These are phyloP conservation scores for Clonostachys rosea DNA, from an alignment of 2,329 filamentous ascomycete species.

Conservation along the genomic window DNA sequence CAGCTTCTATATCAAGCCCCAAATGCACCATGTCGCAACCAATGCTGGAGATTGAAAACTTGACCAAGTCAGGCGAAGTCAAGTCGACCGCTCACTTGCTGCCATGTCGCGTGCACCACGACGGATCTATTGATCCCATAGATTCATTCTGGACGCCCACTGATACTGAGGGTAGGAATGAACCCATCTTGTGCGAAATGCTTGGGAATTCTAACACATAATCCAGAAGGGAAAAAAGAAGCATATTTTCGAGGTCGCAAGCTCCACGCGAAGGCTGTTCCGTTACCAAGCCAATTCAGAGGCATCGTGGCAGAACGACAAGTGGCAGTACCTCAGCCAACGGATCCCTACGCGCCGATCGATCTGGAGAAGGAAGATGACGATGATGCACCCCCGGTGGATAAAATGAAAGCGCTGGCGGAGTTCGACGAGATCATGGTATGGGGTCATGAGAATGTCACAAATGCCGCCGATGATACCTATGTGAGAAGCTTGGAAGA, in stretches of 20 bases:
- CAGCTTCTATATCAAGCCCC: no score
- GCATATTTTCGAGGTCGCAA: conserved; percentile 79
- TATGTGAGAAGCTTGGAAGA: conserved; percentile 75
- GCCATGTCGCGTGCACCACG: conserved; percentile 75
- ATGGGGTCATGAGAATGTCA: conserved; percentile 75
- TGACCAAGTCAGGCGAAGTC: conserved; percentile 5
- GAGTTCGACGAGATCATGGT: conserved; percentile 72
- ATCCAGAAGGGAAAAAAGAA: conserved; percentile 43
- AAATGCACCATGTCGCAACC: conserved; percentile 28
- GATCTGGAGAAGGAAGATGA: conserved; percentile 34
- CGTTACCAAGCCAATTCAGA: conserved; percentile 67
- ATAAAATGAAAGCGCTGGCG: conserved; percentile 57
- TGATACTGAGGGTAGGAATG: conserved; percentile 22
- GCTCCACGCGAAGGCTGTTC: conserved; percentile 62
- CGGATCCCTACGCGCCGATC: neutral
- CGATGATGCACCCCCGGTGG: conserved; percentile 30
- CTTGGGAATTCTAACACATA: no score
- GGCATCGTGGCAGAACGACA: conserved; percentile 55
- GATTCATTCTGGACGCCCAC: conserved; percentile 67
- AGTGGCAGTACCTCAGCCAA: conserved; percentile 8
- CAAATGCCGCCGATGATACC: conserved; percentile 57
- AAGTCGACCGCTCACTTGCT: conserved; percentile 65
- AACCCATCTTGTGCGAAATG: neutral
- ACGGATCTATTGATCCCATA: conserved; percentile 62
- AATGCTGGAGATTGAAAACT: conserved; percentile 32